Percentiles rank a stretch among this genome's conserved stretches.
Conservation (phyloP, 768 basidiomycete genomes). For the Panellus pusillus region DNA sequence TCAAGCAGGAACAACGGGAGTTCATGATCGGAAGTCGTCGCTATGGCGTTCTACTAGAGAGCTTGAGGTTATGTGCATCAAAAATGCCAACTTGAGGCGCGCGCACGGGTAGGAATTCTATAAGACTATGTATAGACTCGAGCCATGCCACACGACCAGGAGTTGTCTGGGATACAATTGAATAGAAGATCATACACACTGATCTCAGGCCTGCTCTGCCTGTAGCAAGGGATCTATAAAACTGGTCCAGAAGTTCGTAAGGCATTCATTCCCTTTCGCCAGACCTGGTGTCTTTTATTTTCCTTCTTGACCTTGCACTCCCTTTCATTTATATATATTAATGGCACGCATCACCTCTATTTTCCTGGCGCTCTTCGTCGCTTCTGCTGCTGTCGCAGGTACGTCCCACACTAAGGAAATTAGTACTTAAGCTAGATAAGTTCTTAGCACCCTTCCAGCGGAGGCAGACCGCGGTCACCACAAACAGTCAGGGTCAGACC, state of each 20-base stretch:
- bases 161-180: too few relatives aligned
- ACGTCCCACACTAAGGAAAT: neutral
- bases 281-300: conserved; percentile 3
- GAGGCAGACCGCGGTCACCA: neutral
- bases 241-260: neutral
- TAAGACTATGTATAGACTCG: too few relatives aligned
- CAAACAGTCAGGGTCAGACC: too few relatives aligned
- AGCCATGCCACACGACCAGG: too few relatives aligned
- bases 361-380: neutral
- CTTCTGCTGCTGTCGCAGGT: neutral
- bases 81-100: too few relatives aligned
- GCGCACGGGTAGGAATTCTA: too few relatives aligned
- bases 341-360: conserved; percentile 1
- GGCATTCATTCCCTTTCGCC: neutral
- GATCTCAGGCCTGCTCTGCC: too few relatives aligned
- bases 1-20: too few relatives aligned
- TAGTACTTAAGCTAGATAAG: neutral
- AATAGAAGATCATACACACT: too few relatives aligned
- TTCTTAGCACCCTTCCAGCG: neutral
- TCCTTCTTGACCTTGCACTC: neutral
- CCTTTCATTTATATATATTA: neutral
- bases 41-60: too few relatives aligned
- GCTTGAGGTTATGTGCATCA: too few relatives aligned
- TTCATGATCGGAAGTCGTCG: too few relatives aligned
- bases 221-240: neutral